Evolutionary conservation across 2,329 filamentous ascomycete species (phyloP).

Genomic region (Trichoderma endophyticum): DNA sequence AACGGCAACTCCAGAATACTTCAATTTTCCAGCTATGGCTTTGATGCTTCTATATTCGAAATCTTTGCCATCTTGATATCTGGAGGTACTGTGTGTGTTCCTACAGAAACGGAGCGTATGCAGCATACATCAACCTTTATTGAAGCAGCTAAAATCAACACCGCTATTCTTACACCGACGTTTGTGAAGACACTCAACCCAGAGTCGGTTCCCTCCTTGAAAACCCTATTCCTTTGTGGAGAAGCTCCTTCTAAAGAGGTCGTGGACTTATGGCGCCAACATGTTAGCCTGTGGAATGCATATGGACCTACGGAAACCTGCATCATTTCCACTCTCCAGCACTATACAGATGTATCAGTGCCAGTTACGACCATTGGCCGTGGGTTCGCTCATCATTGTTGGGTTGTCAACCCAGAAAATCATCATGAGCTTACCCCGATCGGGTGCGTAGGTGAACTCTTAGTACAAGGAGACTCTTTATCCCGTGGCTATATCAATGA

Average conservation of each 20-base stretch:
- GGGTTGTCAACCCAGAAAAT: slow-evolving; percentile 23
- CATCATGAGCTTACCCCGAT: slow-evolving; percentile 22
- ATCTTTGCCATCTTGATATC: slow-evolving; percentile 4
- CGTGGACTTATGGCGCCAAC: slow-evolving; percentile 17
- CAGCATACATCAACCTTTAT: neutral
- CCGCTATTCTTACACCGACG: slow-evolving; percentile 18
- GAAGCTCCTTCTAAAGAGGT: slow-evolving; percentile 32
- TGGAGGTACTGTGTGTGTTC: slow-evolving; percentile 8
- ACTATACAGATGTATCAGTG: neutral
- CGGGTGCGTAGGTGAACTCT: slow-evolving; percentile 26
- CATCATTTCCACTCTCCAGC: neutral
- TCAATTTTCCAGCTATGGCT: slow-evolving; percentile 19
- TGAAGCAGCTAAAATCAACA: neutral
- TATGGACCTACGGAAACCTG: slow-evolving; percentile 24
- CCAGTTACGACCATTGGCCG: neutral
- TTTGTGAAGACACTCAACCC: neutral
- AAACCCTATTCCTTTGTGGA: slow-evolving; percentile 15
- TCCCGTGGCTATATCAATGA: slow-evolving; percentile 25
- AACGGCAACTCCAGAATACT: neutral
- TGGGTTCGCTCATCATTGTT: slow-evolving; percentile 12
- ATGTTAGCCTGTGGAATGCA: slow-evolving; percentile 25
- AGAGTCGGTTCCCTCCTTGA: neutral
- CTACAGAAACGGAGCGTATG: neutral
- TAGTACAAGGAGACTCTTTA: slow-evolving; percentile 23
- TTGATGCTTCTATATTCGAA: slow-evolving; percentile 15